Evolutionary conservation across 768 basidiomycete species (phyloP).

Genomic region (Rossbeevera mucosa): DNA sequence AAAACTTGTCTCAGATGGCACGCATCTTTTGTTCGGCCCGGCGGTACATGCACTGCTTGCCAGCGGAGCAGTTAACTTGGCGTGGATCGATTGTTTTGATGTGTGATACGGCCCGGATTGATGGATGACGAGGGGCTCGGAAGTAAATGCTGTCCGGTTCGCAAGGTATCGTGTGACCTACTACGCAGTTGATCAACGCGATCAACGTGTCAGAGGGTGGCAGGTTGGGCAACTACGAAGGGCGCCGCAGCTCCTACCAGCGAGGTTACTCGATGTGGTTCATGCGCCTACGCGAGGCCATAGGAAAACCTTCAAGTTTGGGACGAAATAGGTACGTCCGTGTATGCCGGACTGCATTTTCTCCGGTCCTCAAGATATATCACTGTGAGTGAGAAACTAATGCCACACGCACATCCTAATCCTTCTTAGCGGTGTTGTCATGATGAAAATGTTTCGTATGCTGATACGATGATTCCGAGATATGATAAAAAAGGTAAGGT

Average conservation of each 20-base stretch:
- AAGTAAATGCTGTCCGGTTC: neutral
- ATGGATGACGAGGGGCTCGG: neutral
- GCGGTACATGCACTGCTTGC: neutral
- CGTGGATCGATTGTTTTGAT: neutral
- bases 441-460: neutral
- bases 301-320: neutral
- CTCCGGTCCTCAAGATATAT: neutral
- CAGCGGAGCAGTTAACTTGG: neutral
- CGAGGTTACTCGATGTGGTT: no score
- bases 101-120: neutral
- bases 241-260: neutral
- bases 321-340: neutral
- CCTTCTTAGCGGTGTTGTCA: neutral
- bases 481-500: neutral
- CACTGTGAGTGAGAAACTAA: neutral
- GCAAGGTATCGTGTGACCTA: neutral
- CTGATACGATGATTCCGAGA: neutral
- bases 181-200: neutral
- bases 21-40: neutral
- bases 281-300: neutral
- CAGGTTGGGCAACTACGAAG: neutral
- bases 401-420: neutral
- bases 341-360: neutral
- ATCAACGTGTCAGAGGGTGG: neutral
- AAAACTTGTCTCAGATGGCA: neutral